These are phyloP conservation scores for Colletotrichum sp. DNA, from an alignment of 2,329 filamentous ascomycete genomes.

Conservation along the genomic window DNA sequence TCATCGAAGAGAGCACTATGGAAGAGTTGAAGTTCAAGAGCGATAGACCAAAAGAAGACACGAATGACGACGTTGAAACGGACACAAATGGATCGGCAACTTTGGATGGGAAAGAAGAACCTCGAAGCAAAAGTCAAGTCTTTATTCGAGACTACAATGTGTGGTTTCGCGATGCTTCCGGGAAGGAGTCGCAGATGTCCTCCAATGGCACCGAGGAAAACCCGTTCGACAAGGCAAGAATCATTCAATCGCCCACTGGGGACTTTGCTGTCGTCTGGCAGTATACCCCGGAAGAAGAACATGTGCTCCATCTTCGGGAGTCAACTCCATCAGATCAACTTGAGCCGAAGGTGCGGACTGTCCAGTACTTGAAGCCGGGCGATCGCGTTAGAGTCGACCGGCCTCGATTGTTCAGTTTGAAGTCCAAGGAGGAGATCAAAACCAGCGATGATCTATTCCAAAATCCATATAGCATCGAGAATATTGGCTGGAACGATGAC, in stretches of 20 bases:
- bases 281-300: slow-evolving; percentile 23
- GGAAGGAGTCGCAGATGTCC: neutral
- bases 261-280: slow-evolving; percentile 27
- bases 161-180: neutral
- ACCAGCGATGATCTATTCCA: slow-evolving; percentile 27
- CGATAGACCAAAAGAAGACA: neutral
- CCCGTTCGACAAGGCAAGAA: neutral
- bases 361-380: slow-evolving; percentile 30
- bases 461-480: slow-evolving; percentile 24
- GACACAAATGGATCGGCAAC: neutral
- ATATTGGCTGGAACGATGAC: slow-evolving; percentile 28
- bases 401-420: slow-evolving; percentile 29
- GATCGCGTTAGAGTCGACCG: slow-evolving; percentile 27
- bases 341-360: slow-evolving; percentile 26
- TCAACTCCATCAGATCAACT: slow-evolving; percentile 30
- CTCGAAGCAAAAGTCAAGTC: neutral
- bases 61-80: neutral
- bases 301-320: slow-evolving; percentile 25
- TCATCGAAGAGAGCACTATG: neutral
- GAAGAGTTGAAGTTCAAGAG: neutral
- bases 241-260: slow-evolving; percentile 22
- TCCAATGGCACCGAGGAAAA: neutral
- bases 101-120: neutral
- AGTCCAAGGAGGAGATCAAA: slow-evolving; percentile 20
- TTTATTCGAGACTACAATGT: neutral